A percentile compares a stretch with the other conserved stretches of the same genome.
These are phyloP conservation scores for Scheffersomyces quercinus DNA, from an alignment of 1,139 yeast genomes.

Conservation along the genomic window DNA sequence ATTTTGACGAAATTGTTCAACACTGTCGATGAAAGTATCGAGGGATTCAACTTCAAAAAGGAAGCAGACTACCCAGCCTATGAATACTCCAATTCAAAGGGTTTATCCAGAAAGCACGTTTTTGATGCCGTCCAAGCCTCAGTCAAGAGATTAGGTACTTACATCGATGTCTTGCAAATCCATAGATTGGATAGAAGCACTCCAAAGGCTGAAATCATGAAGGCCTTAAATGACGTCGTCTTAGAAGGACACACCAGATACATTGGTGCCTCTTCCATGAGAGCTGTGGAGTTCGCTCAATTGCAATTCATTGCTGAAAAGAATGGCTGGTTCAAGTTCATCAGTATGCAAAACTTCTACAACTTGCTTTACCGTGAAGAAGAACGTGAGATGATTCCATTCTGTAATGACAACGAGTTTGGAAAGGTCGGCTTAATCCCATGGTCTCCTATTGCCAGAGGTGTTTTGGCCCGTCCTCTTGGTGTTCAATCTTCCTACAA, in stretches of 20 bases:
- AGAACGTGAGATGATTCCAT: conserved; percentile 60
- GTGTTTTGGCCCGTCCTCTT: conserved; percentile 46
- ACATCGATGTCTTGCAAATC: conserved; percentile 20
- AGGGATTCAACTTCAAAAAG: conserved; percentile 4
- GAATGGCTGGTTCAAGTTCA: conserved; percentile 41
- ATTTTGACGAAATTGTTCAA: conserved; percentile 41
- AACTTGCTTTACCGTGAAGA: conserved; percentile 60
- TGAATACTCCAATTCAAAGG: conserved; percentile 12
- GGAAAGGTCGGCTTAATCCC: conserved; percentile 52
- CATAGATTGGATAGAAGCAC: conserved; percentile 15
- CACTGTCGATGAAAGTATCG: conserved; percentile 8
- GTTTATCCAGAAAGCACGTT: conserved; percentile 20
- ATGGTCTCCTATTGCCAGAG: conserved; percentile 54
- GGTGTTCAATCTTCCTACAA: conserved; percentile 16
- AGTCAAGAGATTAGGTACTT: conserved; percentile 18
- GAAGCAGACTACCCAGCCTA: conserved; percentile 5
- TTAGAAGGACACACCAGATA: conserved; percentile 15
- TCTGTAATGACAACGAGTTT: conserved; percentile 36
- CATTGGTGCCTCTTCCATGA: conserved; percentile 21
- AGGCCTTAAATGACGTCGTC: conserved; percentile 18
- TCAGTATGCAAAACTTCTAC: conserved; percentile 60
- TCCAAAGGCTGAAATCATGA: conserved; percentile 18
- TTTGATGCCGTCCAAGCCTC: conserved; percentile 17
- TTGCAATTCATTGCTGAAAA: conserved; percentile 18
- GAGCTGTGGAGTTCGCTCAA: conserved; percentile 16